Conservation (phyloP, 208 protist genomes). For the Lotmaria passim region DNA sequence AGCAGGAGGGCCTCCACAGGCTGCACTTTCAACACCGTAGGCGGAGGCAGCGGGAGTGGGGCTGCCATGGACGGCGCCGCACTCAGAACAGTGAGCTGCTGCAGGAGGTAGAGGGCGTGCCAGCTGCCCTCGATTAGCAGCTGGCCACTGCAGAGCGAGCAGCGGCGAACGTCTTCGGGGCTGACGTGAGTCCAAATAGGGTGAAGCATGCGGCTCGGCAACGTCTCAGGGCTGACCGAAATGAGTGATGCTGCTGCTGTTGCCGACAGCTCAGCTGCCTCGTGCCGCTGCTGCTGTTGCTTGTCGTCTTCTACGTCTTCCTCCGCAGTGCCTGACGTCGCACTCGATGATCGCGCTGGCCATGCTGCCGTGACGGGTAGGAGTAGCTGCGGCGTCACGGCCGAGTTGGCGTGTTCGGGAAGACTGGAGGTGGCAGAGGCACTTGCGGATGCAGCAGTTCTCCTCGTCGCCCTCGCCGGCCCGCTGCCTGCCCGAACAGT, state of each 20-base stretch:
- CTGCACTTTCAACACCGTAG: constrained; percentile 28
- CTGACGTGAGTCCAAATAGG: constrained; percentile 23
- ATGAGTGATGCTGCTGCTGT: neutral
- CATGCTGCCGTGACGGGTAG: constrained; percentile 16
- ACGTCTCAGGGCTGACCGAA: constrained; percentile 15
- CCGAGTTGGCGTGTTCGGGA: neutral
- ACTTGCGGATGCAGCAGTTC: neutral
- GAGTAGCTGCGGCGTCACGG: constrained; percentile 3
- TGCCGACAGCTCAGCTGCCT: too few relatives aligned
- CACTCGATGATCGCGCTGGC: neutral
- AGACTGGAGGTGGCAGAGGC: neutral
- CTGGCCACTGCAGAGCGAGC: constrained; percentile 59
- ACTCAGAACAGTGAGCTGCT: constrained; percentile 50
- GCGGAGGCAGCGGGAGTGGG: constrained; percentile 31
- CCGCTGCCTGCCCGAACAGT: constrained; percentile 9
- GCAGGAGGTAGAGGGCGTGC: constrained; percentile 49
- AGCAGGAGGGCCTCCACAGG: constrained; percentile 28
- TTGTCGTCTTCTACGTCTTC: neutral
- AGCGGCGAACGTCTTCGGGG: constrained; percentile 29
- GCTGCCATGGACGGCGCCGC: constrained; percentile 34
- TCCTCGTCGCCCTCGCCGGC: neutral
- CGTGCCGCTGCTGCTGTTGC: neutral
- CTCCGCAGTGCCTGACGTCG: neutral
- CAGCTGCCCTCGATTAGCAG: constrained; percentile 43
- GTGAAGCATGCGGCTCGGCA: constrained; percentile 26